Evolutionary conservation across 1,139 yeast species (phyloP).

Genomic region (Meyerozyma sp.): DNA sequence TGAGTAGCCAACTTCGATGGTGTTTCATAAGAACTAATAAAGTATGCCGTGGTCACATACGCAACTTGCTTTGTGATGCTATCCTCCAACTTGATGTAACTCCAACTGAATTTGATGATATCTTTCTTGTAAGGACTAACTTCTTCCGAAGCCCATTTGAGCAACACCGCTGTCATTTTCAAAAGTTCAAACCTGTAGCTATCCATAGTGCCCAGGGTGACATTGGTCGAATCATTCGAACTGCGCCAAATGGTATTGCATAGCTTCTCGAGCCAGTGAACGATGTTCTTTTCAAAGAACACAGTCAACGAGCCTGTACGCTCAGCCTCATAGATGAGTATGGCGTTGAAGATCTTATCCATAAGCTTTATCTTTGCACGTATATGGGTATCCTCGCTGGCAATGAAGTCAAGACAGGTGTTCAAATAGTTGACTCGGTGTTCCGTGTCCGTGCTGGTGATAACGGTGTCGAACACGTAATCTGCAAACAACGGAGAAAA

Average conservation of each 20-base stretch:
- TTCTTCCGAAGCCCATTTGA: slow-evolving; percentile 60
- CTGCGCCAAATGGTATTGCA: slow-evolving; percentile 72
- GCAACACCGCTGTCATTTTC: slow-evolving; percentile 73
- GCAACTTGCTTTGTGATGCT: slow-evolving; percentile 89
- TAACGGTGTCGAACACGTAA: slow-evolving; percentile 53
- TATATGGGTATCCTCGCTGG: slow-evolving; percentile 36
- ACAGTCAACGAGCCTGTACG: slow-evolving; percentile 43
- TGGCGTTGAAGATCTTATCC: slow-evolving; percentile 60
- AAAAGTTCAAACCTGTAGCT: slow-evolving; percentile 70
- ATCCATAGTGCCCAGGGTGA: slow-evolving; percentile 68
- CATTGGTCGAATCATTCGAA: slow-evolving; percentile 46
- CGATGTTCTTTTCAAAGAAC: slow-evolving; percentile 35
- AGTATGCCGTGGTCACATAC: slow-evolving; percentile 80
- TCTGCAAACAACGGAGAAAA: slow-evolving; percentile 49
- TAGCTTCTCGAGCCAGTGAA: slow-evolving; percentile 61
- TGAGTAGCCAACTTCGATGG: slow-evolving; percentile 87
- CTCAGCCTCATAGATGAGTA: slow-evolving; percentile 59
- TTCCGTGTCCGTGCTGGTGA: slow-evolving; percentile 43
- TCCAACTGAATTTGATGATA: slow-evolving; percentile 92
- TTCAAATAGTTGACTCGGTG: slow-evolving; percentile 48
- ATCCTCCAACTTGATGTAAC: slow-evolving; percentile 84
- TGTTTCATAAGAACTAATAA: slow-evolving; percentile 84
- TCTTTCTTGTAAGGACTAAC: slow-evolving; percentile 73
- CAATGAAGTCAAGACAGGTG: slow-evolving; percentile 45
- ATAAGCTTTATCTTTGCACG: slow-evolving; percentile 60